Conservation (phyloP, 352 stramenopile genomes). For the Pythium vanterpoolii region DNA sequence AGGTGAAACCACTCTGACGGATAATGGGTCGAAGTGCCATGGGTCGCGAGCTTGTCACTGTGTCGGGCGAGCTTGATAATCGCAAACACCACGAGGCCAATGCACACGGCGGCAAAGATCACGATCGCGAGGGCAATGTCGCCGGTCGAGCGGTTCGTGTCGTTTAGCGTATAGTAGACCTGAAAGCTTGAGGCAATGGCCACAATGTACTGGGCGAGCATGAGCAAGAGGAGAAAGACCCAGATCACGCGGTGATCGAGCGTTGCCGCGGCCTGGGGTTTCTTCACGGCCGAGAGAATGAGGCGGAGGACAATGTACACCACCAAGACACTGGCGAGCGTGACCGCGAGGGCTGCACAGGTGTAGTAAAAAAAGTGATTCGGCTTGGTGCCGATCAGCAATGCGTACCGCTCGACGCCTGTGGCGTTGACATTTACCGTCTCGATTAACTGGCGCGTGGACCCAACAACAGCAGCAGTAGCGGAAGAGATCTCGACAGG, state of each 20-base stretch:
- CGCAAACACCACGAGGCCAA: slow-evolving; percentile 36
- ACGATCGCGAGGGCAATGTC: slow-evolving; percentile 22
- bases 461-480: neutral
- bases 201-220: slow-evolving; percentile 43
- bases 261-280: slow-evolving; percentile 20
- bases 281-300: slow-evolving; percentile 15
- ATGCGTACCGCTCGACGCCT: slow-evolving; percentile 38
- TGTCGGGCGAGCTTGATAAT: slow-evolving; percentile 40
- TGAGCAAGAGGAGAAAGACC: slow-evolving; percentile 34
- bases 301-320: slow-evolving; percentile 34
- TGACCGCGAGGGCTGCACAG: slow-evolving; percentile 26
- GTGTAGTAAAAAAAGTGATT: slow-evolving; percentile 55
- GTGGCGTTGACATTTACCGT: neutral
- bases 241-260: slow-evolving; percentile 44
- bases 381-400: slow-evolving; percentile 29
- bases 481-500: neutral
- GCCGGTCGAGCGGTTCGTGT: slow-evolving; percentile 11
- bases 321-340: slow-evolving; percentile 25
- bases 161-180: slow-evolving; percentile 29
- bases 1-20: slow-evolving; percentile 36
- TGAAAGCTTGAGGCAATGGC: slow-evolving; percentile 49
- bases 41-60: slow-evolving; percentile 34
- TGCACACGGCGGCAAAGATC: slow-evolving; percentile 25
- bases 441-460: neutral
- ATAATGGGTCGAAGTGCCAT: slow-evolving; percentile 36